phyloP scores from a whole-genome alignment of 1,284 basidiomycete genomes.

The Apiotrichum veenhuisii region DNA sequence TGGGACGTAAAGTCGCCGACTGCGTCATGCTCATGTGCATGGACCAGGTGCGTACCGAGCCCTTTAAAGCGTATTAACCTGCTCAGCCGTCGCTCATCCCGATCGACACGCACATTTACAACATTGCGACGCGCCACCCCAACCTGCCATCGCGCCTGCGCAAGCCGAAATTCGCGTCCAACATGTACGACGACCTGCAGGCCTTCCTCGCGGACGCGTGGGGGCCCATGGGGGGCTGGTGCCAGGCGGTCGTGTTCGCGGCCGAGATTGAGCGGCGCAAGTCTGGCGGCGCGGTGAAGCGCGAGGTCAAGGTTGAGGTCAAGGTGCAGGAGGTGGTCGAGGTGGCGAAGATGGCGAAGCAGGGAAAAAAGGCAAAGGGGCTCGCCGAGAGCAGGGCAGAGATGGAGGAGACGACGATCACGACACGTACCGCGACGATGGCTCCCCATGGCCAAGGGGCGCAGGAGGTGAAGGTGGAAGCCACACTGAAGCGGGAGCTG shows the following conservation, averaged over 20 bases:
- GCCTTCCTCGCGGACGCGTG: slow-evolving; percentile 63
- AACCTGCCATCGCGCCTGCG: slow-evolving; percentile 55
- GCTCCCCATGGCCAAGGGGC: too few species aligned
- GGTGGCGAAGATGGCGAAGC: too few species aligned
- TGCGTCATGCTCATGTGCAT: slow-evolving; percentile 93
- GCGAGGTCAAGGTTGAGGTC: slow-evolving; percentile 5
- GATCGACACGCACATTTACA: slow-evolving; percentile 86
- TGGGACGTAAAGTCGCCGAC: slow-evolving; percentile 94
- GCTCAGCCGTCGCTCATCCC: slow-evolving; percentile 73
- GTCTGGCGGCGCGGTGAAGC: slow-evolving; percentile 8
- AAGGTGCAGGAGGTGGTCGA: too few species aligned
- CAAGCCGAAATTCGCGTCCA: slow-evolving; percentile 65
- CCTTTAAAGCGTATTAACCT: not conserved
- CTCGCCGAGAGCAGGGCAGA: too few species aligned
- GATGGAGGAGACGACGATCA: too few species aligned
- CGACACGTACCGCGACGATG: too few species aligned
- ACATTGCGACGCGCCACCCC: slow-evolving; percentile 81
- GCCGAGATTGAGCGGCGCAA: slow-evolving; percentile 32
- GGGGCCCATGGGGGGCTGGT: slow-evolving; percentile 88
- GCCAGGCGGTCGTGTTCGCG: slow-evolving; percentile 68
- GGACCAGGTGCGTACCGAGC: slow-evolving; percentile 63
- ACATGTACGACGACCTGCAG: slow-evolving; percentile 72
- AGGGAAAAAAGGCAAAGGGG: too few species aligned
- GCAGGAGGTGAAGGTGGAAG: too few species aligned
- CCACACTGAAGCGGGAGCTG: too few species aligned